Evolutionary conservation across 2,329 filamentous ascomycete species (phyloP), one percentile per base, ranked within the genome.

Genomic region (Xylaria sp.): DNA sequence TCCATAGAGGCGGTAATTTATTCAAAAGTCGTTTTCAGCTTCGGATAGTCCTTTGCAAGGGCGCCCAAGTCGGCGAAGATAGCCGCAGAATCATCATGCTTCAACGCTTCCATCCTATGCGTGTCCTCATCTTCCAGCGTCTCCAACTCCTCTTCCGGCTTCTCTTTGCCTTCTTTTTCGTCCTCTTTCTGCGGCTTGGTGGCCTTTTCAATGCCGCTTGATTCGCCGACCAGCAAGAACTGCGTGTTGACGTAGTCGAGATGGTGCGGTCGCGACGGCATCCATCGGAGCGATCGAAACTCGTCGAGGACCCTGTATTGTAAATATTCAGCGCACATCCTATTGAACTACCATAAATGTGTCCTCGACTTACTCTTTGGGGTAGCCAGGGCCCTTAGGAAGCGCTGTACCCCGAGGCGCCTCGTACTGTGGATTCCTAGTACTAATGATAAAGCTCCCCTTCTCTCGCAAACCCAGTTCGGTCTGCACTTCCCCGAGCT

Each of bases 381-480:
- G 87, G 77, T 90, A 97, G 2, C 91, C 86, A 0, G 93, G 88
- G 0, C 81, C 83, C 66, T 92, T 81, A 0, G 88, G 87, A 0
- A 96, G 81, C 51, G 82, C 84, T 0, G 88, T 86, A 67, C 86
- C 87, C 2, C 86, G 82, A 0, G 92, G 92, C 0, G 89, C 88
- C 2, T 88, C 84, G 39, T 85, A 88, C 63, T 90, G 84, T 0
- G 94, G 94, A 72, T 96, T 97, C 80, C 94, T 93, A 33, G 92
- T 89, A 71, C 89, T 92, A 59, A 95, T 79, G 59, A 95, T 86
- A 78, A 94, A 97, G 77, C 90, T 92, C 0, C 92, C 93, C 71
- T 90, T 88, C 36, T 87, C 80, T 44, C 85, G 83, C 6, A 97
- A 77, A 0, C 94, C 93, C 13, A 97, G 84, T 63, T 93, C 89